These are phyloP conservation scores for Hyaloperonospora brassicae DNA, from an alignment of 352 stramenopile species.

Conservation along the genomic window DNA sequence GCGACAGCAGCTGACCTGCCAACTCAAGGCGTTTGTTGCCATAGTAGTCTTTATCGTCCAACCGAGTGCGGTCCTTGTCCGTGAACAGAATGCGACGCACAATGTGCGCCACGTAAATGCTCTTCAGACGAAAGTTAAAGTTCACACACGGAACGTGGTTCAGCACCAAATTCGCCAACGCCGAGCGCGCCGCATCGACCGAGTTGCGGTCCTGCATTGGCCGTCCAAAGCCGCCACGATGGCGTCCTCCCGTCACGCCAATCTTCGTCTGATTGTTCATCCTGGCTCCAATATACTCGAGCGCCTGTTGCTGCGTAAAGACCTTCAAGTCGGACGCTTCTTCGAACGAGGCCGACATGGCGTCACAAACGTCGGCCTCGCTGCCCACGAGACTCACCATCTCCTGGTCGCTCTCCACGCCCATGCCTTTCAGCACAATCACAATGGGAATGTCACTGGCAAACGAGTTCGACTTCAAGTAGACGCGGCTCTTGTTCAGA, in stretches of 20 bases:
- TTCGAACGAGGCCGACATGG: constrained; percentile 93
- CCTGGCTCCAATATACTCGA: constrained; percentile 96
- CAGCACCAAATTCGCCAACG: constrained; percentile 97
- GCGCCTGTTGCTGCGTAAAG: constrained; percentile 91
- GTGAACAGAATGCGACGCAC: constrained; percentile 87
- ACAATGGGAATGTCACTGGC: constrained; percentile 96
- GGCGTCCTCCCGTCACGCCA: constrained; percentile 33
- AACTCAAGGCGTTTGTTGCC: constrained; percentile 99
- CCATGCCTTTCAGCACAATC: constrained; percentile 96
- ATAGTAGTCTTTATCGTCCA: constrained; percentile 99
- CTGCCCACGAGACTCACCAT: constrained; percentile 94
- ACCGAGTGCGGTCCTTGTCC: constrained; percentile 77
- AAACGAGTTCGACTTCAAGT: constrained; percentile 98
- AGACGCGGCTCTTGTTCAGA: constrained; percentile 93
- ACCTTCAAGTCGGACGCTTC: constrained; percentile 93
- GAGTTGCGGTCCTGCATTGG: constrained; percentile 49
- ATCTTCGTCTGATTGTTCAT: constrained; percentile 82
- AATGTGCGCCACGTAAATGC: constrained; percentile 97
- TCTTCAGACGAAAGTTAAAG: constrained; percentile 97
- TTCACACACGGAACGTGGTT: constrained; percentile 97
- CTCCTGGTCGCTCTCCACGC: constrained; percentile 96
- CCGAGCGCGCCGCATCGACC: constrained; percentile 94
- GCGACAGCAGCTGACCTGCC: constrained; percentile 93
- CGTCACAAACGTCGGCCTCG: constrained; percentile 91
- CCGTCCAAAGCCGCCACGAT: constrained; percentile 24